These are phyloP conservation scores for Oryza longistaminata DNA, from an alignment of 176 grass and related monocot species.

Conservation along the genomic window DNA sequence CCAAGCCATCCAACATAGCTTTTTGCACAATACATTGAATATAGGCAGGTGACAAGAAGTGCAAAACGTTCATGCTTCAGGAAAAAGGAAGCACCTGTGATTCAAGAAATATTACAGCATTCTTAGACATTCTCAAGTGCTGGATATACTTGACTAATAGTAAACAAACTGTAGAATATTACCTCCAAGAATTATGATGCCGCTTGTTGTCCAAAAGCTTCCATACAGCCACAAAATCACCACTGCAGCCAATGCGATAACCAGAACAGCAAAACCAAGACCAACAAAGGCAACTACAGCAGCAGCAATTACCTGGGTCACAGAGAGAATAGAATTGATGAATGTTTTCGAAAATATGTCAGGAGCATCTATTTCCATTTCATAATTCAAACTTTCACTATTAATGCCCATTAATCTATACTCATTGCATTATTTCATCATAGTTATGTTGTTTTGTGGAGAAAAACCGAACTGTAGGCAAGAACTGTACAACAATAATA, in stretches of 20 bases:
- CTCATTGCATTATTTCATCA: not conserved
- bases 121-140: slow-evolving; percentile 16
- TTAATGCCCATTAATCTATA: slow-evolving; percentile 7
- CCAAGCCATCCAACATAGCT: slow-evolving; percentile 90
- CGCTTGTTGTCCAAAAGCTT: slow-evolving; percentile 87
- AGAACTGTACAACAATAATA: not conserved
- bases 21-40: slow-evolving; percentile 92
- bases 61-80: slow-evolving; percentile 77
- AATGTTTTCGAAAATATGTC: slow-evolving; percentile 17
- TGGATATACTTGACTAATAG: slow-evolving; percentile 7
- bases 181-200: slow-evolving; percentile 84
- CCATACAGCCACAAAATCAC: slow-evolving; percentile 90
- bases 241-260: slow-evolving; percentile 48
- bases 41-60: slow-evolving; percentile 68
- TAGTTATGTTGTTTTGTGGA: not conserved
- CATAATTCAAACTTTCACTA: slow-evolving; percentile 31
- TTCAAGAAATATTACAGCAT: slow-evolving; percentile 25
- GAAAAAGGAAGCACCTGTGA: slow-evolving; percentile 70
- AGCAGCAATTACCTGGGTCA: slow-evolving; percentile 71
- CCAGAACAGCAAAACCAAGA: slow-evolving; percentile 62
- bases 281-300: slow-evolving; percentile 50
- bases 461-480: not conserved
- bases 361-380: slow-evolving; percentile 20
- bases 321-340: slow-evolving; percentile 24
- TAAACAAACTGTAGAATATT: slow-evolving; percentile 44